These are phyloP conservation scores for Apophysomyces trapeziformis DNA, from an alignment of 371 early-diverging fungal species.

Conservation along the genomic window DNA sequence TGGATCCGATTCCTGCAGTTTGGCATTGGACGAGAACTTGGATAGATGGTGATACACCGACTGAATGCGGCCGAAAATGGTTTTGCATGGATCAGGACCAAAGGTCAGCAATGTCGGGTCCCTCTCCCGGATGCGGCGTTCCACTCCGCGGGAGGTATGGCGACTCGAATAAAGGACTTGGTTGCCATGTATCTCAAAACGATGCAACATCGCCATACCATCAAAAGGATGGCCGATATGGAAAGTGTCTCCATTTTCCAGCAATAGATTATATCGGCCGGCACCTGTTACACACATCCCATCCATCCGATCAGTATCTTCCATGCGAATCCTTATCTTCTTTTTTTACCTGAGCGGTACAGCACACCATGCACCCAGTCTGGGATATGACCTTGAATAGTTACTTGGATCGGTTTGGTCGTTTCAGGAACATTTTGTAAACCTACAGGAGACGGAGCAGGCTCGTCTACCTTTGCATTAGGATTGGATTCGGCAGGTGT, in stretches of 20 bases:
- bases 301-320: no score
- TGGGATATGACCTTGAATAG: constrained; percentile 57
- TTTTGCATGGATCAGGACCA: constrained; percentile 66
- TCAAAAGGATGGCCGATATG: constrained; percentile 69
- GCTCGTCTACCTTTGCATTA: constrained; percentile 20
- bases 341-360: constrained; percentile 55
- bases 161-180: constrained; percentile 43
- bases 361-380: constrained; percentile 63
- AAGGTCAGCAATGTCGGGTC: constrained; percentile 53
- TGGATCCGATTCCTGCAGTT: constrained; percentile 42
- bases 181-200: constrained; percentile 44
- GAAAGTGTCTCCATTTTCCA: constrained; percentile 54
- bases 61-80: constrained; percentile 57
- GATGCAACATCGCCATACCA: constrained; percentile 62
- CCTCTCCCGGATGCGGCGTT: constrained; percentile 34
- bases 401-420: constrained; percentile 39
- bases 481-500: constrained; percentile 41
- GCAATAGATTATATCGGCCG: constrained; percentile 46
- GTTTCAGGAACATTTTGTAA: constrained; percentile 57
- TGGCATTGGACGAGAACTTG: constrained; percentile 33
- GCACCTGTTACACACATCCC: constrained; percentile 27
- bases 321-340: no score
- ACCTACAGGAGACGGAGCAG: constrained; percentile 51
- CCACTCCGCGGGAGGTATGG: constrained; percentile 51
- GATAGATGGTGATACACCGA: constrained; percentile 48